Evolutionary conservation across 768 basidiomycete genomes (phyloP), one percentile per base, ranked within the genome.

Genomic region (Leucocoprinus sp.): DNA sequence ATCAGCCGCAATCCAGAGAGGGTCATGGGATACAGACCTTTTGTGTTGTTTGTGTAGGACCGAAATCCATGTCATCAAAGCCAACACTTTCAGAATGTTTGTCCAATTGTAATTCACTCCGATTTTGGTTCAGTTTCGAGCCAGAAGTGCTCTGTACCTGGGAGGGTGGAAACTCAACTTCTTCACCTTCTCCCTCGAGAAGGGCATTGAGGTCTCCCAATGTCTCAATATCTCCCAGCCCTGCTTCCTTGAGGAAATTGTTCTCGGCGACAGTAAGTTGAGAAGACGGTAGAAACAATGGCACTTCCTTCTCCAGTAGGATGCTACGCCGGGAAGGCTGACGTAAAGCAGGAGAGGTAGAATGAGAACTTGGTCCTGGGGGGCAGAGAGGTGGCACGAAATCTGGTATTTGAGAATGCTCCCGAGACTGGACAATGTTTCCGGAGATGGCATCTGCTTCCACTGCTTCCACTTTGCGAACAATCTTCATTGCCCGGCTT

Each of bases 181-280:
- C 80, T 49, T 76, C 75, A 8, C 71, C 78, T 2, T 80, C 78
- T 21, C 67, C 78, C 43, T 77, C 76, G 15, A 82, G 60, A 66
- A 83, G 69, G 19, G 71, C 76, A 17, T 64, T 69, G 27, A 87
- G 60, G 56, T 86, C 83, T 18, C 76, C 71, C 4, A 61, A 7
- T 68, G 48, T 70, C 65, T 84, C 39, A 23, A 88, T 84, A 49
- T 70, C 56, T 54, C 80, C 83, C 22, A 89, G 63, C 4, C 84
- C 84, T 1, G 80, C 78, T 21, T 68, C 70, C 28, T 69, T 69
- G 36, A 87, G 66, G 4, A 69, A 66, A 41, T 70, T 74, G 52
- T 70, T 66, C 28, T 77, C 73, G 23, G 68, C 70, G 22, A 66
- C 67, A 2, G 84, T 81, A 28, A 82, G 67, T 56, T 82, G 82